Conservation (phyloP, 2,329 filamentous ascomycete species). For the Cytospora chrysosperma region DNA sequence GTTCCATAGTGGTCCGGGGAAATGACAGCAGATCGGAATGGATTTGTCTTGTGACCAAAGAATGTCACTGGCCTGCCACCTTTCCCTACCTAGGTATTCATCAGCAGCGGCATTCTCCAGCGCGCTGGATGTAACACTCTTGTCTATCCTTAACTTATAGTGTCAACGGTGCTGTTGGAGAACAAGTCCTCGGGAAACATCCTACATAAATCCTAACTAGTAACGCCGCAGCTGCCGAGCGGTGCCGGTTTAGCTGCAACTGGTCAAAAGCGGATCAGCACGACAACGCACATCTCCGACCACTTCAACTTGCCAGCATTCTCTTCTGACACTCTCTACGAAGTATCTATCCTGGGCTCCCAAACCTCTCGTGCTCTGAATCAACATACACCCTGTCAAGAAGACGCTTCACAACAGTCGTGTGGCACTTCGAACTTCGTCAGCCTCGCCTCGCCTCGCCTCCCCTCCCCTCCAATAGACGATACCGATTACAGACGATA, state of each 20-base stretch:
- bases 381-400: neutral
- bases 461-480: neutral
- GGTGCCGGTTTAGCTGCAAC: slow-evolving; percentile 15
- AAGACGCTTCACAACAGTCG: neutral
- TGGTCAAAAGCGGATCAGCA: slow-evolving; percentile 10
- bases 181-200: slow-evolving; percentile 3
- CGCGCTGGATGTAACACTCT: slow-evolving; percentile 5
- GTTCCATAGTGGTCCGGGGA: neutral
- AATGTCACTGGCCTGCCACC: slow-evolving; percentile 4
- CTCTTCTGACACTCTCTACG: neutral
- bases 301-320: neutral
- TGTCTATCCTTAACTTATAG: slow-evolving; percentile 10
- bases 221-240: slow-evolving; percentile 5
- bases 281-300: slow-evolving; percentile 1
- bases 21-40: neutral
- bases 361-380: neutral
- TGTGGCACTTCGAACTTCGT: neutral
- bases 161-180: slow-evolving; percentile 18
- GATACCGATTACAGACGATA: neutral
- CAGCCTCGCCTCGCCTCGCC: neutral
- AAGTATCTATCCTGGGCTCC: neutral
- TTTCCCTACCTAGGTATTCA: neutral
- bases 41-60: slow-evolving; percentile 8
- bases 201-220: neutral
- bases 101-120: neutral